A percentile compares a stretch with the other conserved stretches of the same genome.
These are phyloP conservation scores for Penicillium sp. DNA, from an alignment of 2,329 filamentous ascomycete species.

Conservation along the genomic window DNA sequence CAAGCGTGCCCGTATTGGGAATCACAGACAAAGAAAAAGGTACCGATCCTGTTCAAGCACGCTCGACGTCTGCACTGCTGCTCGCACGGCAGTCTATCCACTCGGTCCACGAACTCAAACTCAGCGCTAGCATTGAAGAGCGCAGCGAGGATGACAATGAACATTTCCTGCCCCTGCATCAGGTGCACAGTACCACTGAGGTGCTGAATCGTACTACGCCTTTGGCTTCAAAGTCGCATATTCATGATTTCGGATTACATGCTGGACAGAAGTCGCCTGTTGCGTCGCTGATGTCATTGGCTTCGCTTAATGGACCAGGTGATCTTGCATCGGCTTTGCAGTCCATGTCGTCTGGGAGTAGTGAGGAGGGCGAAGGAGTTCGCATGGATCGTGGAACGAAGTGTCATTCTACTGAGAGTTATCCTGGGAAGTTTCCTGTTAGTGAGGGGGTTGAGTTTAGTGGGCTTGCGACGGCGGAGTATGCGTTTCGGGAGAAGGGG, in stretches of 20 bases:
- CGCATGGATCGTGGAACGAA: conserved; percentile 5
- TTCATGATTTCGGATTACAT: not conserved
- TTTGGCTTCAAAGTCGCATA: not conserved
- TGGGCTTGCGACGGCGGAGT: conserved; percentile 25
- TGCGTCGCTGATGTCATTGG: conserved; percentile 1
- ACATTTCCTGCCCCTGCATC: not conserved
- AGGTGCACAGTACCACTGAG: not conserved
- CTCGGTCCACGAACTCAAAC: not conserved
- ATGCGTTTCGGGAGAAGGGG: conserved; percentile 23
- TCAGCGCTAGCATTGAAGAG: not conserved
- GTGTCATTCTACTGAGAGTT: conserved; percentile 30
- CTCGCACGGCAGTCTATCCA: not conserved
- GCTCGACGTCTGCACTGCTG: not conserved
- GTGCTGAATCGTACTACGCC: not conserved
- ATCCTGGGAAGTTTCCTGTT: conserved; percentile 34
- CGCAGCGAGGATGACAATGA: not conserved
- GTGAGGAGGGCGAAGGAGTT: not conserved
- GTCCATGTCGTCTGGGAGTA: not conserved
- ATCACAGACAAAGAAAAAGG: not conserved
- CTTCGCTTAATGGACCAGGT: conserved; percentile 2
- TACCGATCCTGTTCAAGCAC: not conserved
- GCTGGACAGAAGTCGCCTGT: conserved; percentile 1
- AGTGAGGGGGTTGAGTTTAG: conserved; percentile 30
- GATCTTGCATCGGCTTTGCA: not conserved
- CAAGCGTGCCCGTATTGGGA: not conserved